Base-by-base conservation (phyloP, 495 filamentous ascomycete genomes). In the Eremomyces bilateralis region DNA sequence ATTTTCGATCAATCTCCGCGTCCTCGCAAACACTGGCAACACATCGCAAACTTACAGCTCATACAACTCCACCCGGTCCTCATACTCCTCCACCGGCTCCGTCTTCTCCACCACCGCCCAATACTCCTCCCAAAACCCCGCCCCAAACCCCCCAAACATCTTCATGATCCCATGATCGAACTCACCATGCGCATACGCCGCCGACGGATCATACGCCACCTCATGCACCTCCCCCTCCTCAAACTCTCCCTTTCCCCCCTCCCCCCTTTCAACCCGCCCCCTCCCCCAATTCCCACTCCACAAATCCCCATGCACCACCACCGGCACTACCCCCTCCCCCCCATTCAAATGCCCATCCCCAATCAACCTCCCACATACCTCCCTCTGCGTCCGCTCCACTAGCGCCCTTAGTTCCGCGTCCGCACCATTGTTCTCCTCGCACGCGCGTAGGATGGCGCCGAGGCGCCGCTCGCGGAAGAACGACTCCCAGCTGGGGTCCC, bases 131-230 rank as follows among this genome's bases (percentile, higher is more conserved):
- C 75, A 73, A 43, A 90, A 91, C 4, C 42, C 47, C 0, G 52
- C 47, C 15, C 72, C 72, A 60, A 90, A 93, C 3, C 85, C 85
- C 0, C 84, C 85, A 65, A 93, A 93, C 80, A 95, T 84, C 38
- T 64, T 64, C 84, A 92, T 93, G 33, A 93, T 92, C 1, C 85
- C 84, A 32, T 85, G 49, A 49, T 93, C 84, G 57, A 71, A 93
- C 61, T 93, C 84, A 12, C 60, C 72, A 51, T 91, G 80, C n/a
- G 70, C 79, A 54, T 84, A 92, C 36, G 71, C 73, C 25, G 68
- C 62, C 12, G 70, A 71, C 15, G 82, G 72, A 54, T 93, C 84
- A 56, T 74, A 93, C 3, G 91, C 68, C 8, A 93, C 72, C 42
- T 84, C 83, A 37, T 83, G 76, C 0, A 58, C 57, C 3, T 57